Conservation (phyloP, 1,284 basidiomycete genomes). For the Ganoderma lucidum region DNA sequence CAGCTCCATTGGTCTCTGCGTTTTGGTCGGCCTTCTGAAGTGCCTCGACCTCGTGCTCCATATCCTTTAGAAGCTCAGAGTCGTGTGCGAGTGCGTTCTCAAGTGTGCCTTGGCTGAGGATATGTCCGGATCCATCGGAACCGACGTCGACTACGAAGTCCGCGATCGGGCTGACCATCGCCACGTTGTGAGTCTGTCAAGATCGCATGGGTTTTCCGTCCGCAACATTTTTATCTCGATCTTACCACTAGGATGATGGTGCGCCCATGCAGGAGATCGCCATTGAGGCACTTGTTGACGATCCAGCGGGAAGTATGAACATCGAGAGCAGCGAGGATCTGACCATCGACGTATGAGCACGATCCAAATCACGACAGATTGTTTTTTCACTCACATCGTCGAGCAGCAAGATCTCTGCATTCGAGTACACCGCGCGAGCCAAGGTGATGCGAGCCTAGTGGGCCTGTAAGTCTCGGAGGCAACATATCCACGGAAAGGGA, state of each 20-base stretch:
- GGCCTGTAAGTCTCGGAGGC: background rate
- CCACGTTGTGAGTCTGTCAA: slow-evolving; percentile 74
- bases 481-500: background rate
- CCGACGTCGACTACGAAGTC: slow-evolving; percentile 68
- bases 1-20: slow-evolving; percentile 42
- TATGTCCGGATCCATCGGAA: slow-evolving; percentile 58
- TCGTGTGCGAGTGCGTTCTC: slow-evolving; percentile 53
- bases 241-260: slow-evolving; percentile 79
- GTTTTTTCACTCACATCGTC: slow-evolving; percentile 57
- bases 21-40: slow-evolving; percentile 51
- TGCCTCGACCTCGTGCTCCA: slow-evolving; percentile 48
- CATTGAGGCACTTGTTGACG: slow-evolving; percentile 78
- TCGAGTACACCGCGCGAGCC: slow-evolving; percentile 75
- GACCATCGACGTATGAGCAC: background rate
- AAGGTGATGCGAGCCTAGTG: slow-evolving; percentile 73
- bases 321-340: slow-evolving; percentile 61
- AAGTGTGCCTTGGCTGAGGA: slow-evolving; percentile 57
- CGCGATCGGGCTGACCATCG: slow-evolving; percentile 69
- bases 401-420: slow-evolving; percentile 66
- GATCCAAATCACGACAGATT: background rate
- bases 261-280: slow-evolving; percentile 71
- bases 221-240: slow-evolving; percentile 18
- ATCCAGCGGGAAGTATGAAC: slow-evolving; percentile 80
- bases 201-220: background rate
- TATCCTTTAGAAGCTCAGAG: slow-evolving; percentile 48